Evolutionary conservation across 2,329 filamentous ascomycete genomes (phyloP).

Genomic region (Tolypocladium amazonense): DNA sequence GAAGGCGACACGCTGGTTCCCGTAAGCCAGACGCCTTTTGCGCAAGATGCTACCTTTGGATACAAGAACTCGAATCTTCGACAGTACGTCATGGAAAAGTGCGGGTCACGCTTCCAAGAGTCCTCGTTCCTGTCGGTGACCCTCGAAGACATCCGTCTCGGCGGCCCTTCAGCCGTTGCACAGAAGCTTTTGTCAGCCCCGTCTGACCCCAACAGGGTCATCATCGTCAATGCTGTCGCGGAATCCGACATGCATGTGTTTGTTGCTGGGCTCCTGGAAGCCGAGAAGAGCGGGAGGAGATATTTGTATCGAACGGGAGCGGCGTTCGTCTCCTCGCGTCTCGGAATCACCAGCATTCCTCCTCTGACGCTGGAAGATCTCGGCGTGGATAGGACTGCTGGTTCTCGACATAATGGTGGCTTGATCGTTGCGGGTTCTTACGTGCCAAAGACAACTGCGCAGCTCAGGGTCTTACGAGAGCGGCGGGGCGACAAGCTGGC

Average conservation of each 20-base stretch:
- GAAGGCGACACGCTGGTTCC: constrained; percentile 30
- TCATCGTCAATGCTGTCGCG: constrained; percentile 42
- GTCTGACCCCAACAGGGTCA: constrained; percentile 22
- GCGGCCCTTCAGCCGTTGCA: constrained; percentile 14
- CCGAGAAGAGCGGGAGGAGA: constrained; percentile 17
- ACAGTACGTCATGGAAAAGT: constrained; percentile 41
- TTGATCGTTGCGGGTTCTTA: constrained; percentile 45
- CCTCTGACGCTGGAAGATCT: constrained; percentile 36
- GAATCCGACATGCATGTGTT: constrained; percentile 46
- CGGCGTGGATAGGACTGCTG: constrained; percentile 10
- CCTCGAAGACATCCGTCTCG: constrained; percentile 18
- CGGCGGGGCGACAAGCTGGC: constrained; percentile 27
- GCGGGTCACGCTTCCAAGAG: constrained; percentile 17
- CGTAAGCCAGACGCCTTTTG: constrained; percentile 42
- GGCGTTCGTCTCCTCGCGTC: constrained; percentile 31
- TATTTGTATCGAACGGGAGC: constrained; percentile 28
- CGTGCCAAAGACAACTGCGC: constrained; percentile 46
- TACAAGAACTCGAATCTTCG: constrained; percentile 38
- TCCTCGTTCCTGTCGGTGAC: constrained; percentile 16
- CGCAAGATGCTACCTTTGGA: constrained; percentile 45
- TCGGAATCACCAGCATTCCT: constrained; percentile 37
- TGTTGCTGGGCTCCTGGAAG: constrained; percentile 33
- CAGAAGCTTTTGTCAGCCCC: constrained; percentile 20
- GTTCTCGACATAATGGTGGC: constrained; percentile 22
- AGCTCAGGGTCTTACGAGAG: constrained; percentile 31